A percentile compares a stretch with the other conserved stretches of the same genome.
phyloP scores from a whole-genome alignment of 2,329 filamentous ascomycete genomes.

The Plenodomus biglobosus region DNA sequence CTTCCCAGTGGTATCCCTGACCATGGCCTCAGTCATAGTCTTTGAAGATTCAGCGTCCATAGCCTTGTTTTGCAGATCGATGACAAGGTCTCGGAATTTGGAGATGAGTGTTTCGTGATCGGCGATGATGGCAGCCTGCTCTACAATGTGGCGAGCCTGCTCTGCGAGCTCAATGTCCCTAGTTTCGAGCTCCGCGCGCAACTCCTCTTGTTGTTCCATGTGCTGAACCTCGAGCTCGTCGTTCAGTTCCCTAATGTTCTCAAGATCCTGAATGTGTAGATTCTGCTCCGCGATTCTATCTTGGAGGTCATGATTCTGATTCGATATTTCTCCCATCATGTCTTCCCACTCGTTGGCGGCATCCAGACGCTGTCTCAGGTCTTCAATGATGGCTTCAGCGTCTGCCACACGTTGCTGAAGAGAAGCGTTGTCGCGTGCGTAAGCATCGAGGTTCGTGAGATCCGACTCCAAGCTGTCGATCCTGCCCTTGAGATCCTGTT shows the following conservation, averaged over 20 bases:
- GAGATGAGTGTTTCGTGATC: conserved; percentile 89
- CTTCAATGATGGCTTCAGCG: conserved; percentile 74
- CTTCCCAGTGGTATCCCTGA: conserved; percentile 82
- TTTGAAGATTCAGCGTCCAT: conserved; percentile 92
- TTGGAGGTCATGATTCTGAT: conserved; percentile 80
- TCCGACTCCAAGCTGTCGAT: conserved; percentile 46
- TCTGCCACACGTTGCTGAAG: conserved; percentile 72
- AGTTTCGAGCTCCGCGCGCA: conserved; percentile 91
- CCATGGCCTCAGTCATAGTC: conserved; percentile 88
- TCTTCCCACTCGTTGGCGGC: conserved; percentile 85
- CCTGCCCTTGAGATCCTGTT: conserved; percentile 68
- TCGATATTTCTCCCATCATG: conserved; percentile 89
- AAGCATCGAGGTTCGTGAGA: conserved; percentile 33
- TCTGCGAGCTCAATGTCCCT: conserved; percentile 84
- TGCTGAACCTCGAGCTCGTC: conserved; percentile 95
- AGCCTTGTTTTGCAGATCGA: conserved; percentile 79
- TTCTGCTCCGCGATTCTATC: conserved; percentile 83
- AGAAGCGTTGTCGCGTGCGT: conserved; percentile 64
- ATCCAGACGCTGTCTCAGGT: conserved; percentile 88
- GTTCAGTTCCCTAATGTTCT: conserved; percentile 86
- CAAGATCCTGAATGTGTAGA: conserved; percentile 80
- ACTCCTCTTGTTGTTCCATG: conserved; percentile 87
- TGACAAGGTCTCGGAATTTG: conserved; percentile 86
- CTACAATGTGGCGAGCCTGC: conserved; percentile 68
- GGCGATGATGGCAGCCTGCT: conserved; percentile 78